Base-by-base conservation (phyloP, 139 green algal species). In the Chlamydomonas schloesseri region DNA sequence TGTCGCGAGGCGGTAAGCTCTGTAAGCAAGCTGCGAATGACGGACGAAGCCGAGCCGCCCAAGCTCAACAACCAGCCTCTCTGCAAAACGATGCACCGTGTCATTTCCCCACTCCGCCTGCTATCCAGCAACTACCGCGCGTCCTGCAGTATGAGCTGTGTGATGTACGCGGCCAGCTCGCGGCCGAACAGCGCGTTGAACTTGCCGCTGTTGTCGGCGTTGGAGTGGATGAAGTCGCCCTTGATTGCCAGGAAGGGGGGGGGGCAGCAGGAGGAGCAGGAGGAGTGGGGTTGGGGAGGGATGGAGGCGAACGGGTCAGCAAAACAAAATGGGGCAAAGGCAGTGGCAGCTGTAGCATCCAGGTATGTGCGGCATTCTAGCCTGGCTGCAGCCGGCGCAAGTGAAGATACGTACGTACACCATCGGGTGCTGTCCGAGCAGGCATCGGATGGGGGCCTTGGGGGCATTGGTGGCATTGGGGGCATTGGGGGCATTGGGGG, bases 201-300 rank as follows among this genome's bases (percentile, higher is more conserved):
- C 64, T 76, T 47, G 37, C 6, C 55, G n/a, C 2, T 10, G 78
- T 75, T 85, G 64, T 67, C 42, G 33, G 42, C 26, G 15, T 23
- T 14, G 37, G 17, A n/a, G 64, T 85, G 33, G 37, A 85, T 64
- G 28, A 85, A 85, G 29, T 85, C 37, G 64, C 78, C 78, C 78
- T 85, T n/a, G n/a, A n/a, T n/a, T n/a, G n/a, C n/a, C n/a, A n/a
- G 78, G 17, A 14, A 15, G 47, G 47, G 21, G 42, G 8, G 28
- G 47, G 47, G 47, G n/a, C 29, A 6, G 9, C 14, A 47, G 26
- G 10, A 1, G 33, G 3, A 24, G 24, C 0, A 2, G 37, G 6
- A 5, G 53, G 13, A 37, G 69, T 10, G 28, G 17, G 26, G 37
- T 20, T 74, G 21, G 34, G 20, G 69, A 50, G 2, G 20, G 3